Percentiles rank a stretch among this genome's conserved stretches.
Conservation (phyloP, 139 green algal genomes). For the Chlorella ohadii region DNA sequence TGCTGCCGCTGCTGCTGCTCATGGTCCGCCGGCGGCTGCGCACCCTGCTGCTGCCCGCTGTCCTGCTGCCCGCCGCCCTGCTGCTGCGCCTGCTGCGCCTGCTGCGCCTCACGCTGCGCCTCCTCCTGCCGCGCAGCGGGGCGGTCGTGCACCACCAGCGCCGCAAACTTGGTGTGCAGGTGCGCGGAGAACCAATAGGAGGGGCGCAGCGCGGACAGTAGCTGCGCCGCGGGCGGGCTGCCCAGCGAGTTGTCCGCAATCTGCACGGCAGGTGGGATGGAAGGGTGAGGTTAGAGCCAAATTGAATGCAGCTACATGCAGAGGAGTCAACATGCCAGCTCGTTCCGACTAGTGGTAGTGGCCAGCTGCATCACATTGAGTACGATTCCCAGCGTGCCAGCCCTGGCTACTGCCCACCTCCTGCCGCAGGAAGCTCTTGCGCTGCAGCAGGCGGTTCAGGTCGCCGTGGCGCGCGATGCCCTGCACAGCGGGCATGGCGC, state of each 20-base stretch:
- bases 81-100: constrained; percentile 2
- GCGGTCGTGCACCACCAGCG: constrained; percentile 77
- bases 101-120: constrained; percentile 23
- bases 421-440: constrained; percentile 85
- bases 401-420: constrained; percentile 68
- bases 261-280: constrained; percentile 31
- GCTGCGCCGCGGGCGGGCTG: constrained; percentile 68
- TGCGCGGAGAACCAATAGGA: constrained; percentile 96
- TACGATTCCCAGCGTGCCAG: too few species aligned
- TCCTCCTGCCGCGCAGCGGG: neutral
- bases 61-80: neutral
- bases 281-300: too few species aligned
- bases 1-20: neutral
- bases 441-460: constrained; percentile 73
- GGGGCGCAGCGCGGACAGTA: constrained; percentile 82
- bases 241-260: constrained; percentile 74
- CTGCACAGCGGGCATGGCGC: neutral
- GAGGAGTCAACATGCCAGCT: too few species aligned
- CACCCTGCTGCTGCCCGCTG: neutral
- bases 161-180: constrained; percentile 96
- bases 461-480: constrained; percentile 87
- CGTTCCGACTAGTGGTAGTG: too few species aligned
- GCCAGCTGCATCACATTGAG: too few species aligned
- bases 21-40: neutral
- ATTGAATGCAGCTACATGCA: too few species aligned